Conservation (phyloP, 768 basidiomycete genomes). For the Boletus speciosus region DNA sequence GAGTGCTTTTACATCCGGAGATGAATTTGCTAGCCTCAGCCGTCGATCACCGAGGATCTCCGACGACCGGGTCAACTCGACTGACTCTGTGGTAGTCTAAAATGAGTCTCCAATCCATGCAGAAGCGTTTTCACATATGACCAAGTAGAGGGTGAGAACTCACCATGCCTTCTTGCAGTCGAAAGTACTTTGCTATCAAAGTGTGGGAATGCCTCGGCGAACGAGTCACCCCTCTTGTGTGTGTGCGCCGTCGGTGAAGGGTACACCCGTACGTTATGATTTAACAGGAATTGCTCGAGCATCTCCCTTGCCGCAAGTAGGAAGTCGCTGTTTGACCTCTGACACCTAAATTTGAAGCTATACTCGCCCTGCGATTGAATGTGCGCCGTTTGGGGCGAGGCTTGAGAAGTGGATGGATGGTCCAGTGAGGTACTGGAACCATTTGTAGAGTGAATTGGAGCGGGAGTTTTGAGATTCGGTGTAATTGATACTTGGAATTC, state of each 20-base stretch:
- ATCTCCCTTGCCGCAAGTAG: conserved; percentile 85
- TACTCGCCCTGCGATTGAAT: conserved; percentile 51
- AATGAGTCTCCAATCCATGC: conserved; percentile 9
- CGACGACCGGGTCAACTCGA: conserved; percentile 62
- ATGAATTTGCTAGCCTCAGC: conserved; percentile 81
- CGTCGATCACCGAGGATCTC: conserved; percentile 69
- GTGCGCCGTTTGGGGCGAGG: conserved; percentile 18
- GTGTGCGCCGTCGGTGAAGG: conserved; percentile 74
- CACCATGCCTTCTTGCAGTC: conserved; percentile 66
- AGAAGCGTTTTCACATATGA: background rate
- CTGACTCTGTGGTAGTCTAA: conserved; percentile 52
- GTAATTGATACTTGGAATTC: conserved; percentile 90
- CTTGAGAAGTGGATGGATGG: conserved; percentile 32
- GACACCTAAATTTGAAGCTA: conserved; percentile 94
- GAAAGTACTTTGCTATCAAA: conserved; percentile 94
- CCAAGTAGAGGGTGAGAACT: conserved; percentile 35
- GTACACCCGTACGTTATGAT: conserved; percentile 80
- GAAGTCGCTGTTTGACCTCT: conserved; percentile 92
- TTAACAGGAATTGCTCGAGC: conserved; percentile 86
- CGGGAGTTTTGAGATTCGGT: conserved; percentile 62
- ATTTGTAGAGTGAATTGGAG: conserved; percentile 38
- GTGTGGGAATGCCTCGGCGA: conserved; percentile 93
- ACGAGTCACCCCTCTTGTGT: conserved; percentile 87
- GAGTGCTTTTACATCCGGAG: conserved; percentile 92
- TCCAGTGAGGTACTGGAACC: conserved; percentile 50